Evolutionary conservation across 2,329 filamentous ascomycete genomes (phyloP).

Genomic region (Verticillium tricorpus): DNA sequence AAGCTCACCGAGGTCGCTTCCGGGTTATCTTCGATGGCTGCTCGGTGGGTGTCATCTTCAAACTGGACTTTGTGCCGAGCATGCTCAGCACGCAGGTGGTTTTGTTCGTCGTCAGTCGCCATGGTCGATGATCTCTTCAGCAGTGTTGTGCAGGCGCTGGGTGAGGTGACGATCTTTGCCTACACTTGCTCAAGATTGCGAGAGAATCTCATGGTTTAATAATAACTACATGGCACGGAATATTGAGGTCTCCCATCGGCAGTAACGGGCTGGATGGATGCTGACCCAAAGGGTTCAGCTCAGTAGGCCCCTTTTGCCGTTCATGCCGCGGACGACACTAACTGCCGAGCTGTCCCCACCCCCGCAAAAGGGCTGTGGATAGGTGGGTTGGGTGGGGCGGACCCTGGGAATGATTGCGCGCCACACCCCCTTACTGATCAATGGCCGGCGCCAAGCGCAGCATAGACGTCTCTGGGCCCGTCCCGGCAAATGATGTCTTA

Average conservation of each 20-base stretch:
- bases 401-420: no score
- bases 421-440: no score
- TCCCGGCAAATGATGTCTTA: no score
- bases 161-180: not conserved
- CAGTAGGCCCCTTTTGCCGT: not conserved
- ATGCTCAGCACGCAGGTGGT: not conserved
- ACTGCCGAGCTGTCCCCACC: not conserved
- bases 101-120: not conserved
- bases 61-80: constrained; percentile 5
- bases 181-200: not conserved
- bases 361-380: no score
- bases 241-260: not conserved
- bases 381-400: no score
- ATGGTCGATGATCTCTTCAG: not conserved
- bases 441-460: no score
- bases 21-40: constrained; percentile 11
- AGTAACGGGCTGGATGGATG: not conserved
- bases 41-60: constrained; percentile 12
- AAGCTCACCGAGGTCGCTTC: constrained; percentile 7
- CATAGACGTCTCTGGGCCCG: no score
- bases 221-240: not conserved
- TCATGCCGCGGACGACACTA: not conserved
- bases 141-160: not conserved
- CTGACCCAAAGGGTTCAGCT: not conserved
- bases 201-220: not conserved